Conservation (phyloP, 495 filamentous ascomycete species). For the Penicillium robsamsonii region DNA sequence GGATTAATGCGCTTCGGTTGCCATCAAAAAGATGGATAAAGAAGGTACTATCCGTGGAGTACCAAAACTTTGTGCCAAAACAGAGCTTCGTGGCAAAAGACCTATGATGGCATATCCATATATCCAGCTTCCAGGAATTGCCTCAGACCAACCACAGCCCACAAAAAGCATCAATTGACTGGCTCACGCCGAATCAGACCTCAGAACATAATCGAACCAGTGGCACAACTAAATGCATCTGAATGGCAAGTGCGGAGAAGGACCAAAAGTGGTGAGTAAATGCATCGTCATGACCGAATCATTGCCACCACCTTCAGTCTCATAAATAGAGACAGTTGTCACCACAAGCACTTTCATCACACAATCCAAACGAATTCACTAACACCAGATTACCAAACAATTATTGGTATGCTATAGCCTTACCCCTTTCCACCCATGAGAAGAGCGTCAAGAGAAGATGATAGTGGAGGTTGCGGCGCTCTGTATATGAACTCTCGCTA, state of each 20-base stretch:
- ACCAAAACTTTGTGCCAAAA: background rate
- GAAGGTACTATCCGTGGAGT: background rate
- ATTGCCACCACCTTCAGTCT: constrained; percentile 22
- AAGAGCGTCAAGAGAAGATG: background rate
- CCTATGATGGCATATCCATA: background rate
- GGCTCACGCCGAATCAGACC: constrained; percentile 5
- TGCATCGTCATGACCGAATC: constrained; percentile 30
- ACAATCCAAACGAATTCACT: background rate
- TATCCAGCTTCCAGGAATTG: background rate
- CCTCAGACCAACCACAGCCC: background rate
- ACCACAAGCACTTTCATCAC: background rate
- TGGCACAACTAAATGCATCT: constrained; percentile 14
- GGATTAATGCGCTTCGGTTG: background rate
- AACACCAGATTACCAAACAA: background rate
- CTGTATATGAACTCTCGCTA: background rate
- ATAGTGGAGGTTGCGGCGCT: background rate
- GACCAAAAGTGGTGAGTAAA: constrained; percentile 20
- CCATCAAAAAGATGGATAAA: background rate
- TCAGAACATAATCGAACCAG: constrained; percentile 16
- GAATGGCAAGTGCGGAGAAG: constrained; percentile 21
- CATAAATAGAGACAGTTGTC: constrained; percentile 17
- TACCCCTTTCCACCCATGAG: background rate
- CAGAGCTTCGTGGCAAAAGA: background rate
- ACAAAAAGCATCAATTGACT: constrained; percentile 6
- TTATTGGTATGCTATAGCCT: background rate